phyloP scores from a whole-genome alignment of 1,284 basidiomycete genomes.

The Pseudozyma tsukubaensis region DNA sequence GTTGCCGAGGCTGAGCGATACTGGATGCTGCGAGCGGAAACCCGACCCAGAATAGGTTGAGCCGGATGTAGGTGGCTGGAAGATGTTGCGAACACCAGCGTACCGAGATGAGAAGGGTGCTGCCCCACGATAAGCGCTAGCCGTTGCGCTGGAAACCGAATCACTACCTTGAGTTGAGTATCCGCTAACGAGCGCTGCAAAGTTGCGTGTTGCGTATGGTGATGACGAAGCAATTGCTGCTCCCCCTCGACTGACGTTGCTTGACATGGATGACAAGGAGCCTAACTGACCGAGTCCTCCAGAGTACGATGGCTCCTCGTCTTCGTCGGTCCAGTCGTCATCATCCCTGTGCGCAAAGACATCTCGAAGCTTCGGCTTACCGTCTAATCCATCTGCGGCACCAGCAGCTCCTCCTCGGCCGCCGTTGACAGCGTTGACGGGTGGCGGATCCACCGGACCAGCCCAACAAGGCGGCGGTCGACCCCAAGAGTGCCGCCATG shows the following conservation, averaged over 20 bases:
- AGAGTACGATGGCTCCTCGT: conserved; percentile 55
- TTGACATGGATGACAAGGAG: conserved; percentile 25
- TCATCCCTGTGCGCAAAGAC: conserved; percentile 59
- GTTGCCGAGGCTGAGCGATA: conserved; percentile 49
- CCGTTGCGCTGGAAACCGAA: conserved; percentile 2
- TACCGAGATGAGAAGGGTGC: conserved; percentile 39
- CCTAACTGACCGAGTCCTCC: conserved; percentile 62
- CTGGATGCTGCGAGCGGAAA: conserved; percentile 12
- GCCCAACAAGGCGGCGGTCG: conserved; percentile 63
- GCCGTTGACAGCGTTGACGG: neutral
- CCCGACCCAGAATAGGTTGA: conserved; percentile 11
- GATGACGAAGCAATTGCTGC: conserved; percentile 6
- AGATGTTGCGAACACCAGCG: conserved; percentile 52
- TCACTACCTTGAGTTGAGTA: conserved; percentile 9
- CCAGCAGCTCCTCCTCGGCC: too few relatives aligned
- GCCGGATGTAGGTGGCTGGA: conserved; percentile 25
- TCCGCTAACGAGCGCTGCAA: conserved; percentile 21
- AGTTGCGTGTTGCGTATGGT: conserved; percentile 39
- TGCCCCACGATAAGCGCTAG: conserved; percentile 17
- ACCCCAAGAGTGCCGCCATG: conserved; percentile 62
- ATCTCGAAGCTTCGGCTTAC: conserved; percentile 49
- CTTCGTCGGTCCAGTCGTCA: conserved; percentile 64
- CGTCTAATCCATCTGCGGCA: neutral
- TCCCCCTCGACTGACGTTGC: neutral
- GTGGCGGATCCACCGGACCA: conserved; percentile 56